Evolutionary conservation across 163 green algal species (phyloP).

Genomic region (Scenedesmus sp.): DNA sequence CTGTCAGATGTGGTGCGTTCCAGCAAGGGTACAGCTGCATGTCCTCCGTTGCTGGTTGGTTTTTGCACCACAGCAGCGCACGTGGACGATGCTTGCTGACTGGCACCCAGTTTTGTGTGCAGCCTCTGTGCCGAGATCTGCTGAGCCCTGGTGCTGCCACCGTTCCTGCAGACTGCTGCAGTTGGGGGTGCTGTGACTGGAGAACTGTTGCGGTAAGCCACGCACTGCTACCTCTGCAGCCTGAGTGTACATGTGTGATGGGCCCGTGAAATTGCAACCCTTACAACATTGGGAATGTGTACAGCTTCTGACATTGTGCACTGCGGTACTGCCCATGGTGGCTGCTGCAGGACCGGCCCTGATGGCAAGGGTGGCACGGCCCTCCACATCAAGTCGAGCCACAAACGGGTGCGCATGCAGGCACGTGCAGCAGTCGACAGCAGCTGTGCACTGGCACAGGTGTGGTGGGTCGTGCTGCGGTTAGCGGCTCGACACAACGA

Average conservation of each 20-base stretch:
- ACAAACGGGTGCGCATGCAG: slow-evolving; percentile 11
- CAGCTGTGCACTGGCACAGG: not conserved
- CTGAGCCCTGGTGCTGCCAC: not conserved
- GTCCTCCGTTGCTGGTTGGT: not conserved
- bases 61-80: not conserved
- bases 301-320: not conserved
- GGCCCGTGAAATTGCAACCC: not conserved
- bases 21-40: not conserved
- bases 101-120: no score
- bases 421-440: not conserved
- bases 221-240: not conserved
- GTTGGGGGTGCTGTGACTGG: not conserved
- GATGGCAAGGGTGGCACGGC: slow-evolving; percentile 28
- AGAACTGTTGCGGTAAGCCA: not conserved
- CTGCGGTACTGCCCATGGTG: not conserved
- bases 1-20: no score
- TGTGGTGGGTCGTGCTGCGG: no score
- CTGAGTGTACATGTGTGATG: not conserved
- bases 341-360: not conserved
- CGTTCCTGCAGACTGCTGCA: not conserved
- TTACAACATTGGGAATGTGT: not conserved
- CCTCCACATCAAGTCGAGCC: not conserved
- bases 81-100: no score
- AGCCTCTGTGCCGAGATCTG: not conserved
- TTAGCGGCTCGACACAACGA: no score